Evolutionary conservation across 768 basidiomycete genomes (phyloP), one percentile per base, ranked within the genome.

Genomic region (Trametes cinnabarina): DNA sequence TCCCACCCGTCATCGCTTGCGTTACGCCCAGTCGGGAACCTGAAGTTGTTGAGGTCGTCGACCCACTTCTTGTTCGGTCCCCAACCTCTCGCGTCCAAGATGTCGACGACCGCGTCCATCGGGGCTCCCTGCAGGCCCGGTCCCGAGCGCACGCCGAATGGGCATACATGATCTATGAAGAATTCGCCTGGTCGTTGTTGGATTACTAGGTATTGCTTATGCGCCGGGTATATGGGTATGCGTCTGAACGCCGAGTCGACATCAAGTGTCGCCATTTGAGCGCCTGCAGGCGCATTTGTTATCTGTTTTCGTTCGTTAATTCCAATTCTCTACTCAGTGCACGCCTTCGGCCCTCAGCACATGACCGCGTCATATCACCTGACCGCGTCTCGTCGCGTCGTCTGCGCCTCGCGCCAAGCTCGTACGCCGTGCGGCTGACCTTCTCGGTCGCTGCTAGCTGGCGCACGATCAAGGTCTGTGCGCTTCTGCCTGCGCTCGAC

Each of bases 1-100:
- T n/a, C 51, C 59, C 4, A 2, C 3, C 3, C 28, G 46, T 4
- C 2, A 47, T 14, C 1, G 25, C 1, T 4, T 35, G n/a, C n/a
- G n/a, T n/a, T n/a, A n/a, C n/a, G n/a, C 22, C 17, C 39, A 22
- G 14, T 19, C 22, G 4, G 39, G 43, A 1, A 12, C 3, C 40
- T 35, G 5, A 49, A 34, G 26, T 49, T 54, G 51, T 11, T 25
- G 12, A 54, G 34, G 32, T 54, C 58, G 51, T 60, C 58, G 7
- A 54, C 58, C 51, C 52, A 60, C 22, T 60, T 60, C 17, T 19
- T 22, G 32, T 44, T 47, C 9, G 56, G 47, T 1, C 48, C 56
- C 30, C 22, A 35, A 1, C 32, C n/a, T 8, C 17, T 19, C n/a
- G 30, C 40, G 23, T 54, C 51, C 2, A 49, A 19, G 15, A 55